These are phyloP conservation scores for Byssothecium circinans DNA, from an alignment of 2,329 filamentous ascomycete genomes.

Conservation along the genomic window DNA sequence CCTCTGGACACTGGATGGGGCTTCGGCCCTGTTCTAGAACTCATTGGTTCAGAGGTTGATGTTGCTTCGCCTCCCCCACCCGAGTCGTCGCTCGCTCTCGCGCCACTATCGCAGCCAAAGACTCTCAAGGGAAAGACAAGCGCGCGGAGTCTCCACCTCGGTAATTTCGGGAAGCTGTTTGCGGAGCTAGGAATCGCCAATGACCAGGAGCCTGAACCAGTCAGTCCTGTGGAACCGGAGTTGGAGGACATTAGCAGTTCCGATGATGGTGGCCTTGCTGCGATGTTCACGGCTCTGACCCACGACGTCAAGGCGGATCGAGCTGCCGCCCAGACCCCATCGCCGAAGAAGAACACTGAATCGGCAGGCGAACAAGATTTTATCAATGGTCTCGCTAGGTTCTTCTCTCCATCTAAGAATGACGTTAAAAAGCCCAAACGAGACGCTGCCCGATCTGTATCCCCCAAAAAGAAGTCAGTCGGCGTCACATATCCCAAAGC, in stretches of 20 bases:
- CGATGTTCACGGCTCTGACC: slow-evolving; percentile 15
- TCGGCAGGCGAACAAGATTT: no score
- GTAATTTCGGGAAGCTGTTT: slow-evolving; percentile 53
- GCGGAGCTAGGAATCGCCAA: slow-evolving; percentile 45
- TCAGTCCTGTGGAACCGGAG: slow-evolving; percentile 26
- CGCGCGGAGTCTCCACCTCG: slow-evolving; percentile 34
- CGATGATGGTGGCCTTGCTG: slow-evolving; percentile 48
- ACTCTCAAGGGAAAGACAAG: neutral
- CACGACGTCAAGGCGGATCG: neutral
- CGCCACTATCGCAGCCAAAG: neutral
- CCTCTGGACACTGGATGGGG: slow-evolving; percentile 48
- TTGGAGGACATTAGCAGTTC: slow-evolving; percentile 44
- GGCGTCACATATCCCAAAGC: neutral
- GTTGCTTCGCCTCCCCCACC: slow-evolving; percentile 22
- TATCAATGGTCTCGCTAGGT: no score
- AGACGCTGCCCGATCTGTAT: no score
- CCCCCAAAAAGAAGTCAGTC: neutral
- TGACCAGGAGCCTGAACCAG: slow-evolving; percentile 16
- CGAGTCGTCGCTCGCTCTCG: neutral
- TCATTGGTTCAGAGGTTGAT: slow-evolving; percentile 38
- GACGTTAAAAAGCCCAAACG: no score
- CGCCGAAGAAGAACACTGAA: neutral
- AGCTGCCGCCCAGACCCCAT: neutral
- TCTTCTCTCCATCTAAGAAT: no score
- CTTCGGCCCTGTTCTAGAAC: slow-evolving; percentile 49